Evolutionary conservation across 164 flowering plant species (phyloP).

Genomic region (Cinnamomum chago): DNA sequence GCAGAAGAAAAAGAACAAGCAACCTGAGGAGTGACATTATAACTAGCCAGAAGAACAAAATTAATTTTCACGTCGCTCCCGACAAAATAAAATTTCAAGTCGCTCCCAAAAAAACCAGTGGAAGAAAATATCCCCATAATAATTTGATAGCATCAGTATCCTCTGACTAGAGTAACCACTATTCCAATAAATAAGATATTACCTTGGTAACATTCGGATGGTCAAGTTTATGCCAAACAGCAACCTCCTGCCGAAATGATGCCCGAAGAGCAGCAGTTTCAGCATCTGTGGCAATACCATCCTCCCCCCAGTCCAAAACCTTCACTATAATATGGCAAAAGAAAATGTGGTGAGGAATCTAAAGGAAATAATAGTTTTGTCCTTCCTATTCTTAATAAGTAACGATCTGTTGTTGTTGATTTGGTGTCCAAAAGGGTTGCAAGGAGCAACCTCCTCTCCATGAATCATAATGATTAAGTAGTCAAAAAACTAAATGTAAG

Average conservation of each 20-base stretch:
- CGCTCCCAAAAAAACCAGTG: neutral
- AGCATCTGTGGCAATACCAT: slow-evolving; percentile 67
- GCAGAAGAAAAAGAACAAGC: neutral
- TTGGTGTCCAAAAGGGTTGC: neutral
- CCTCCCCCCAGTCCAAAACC: slow-evolving; percentile 96
- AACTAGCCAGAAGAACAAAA: neutral
- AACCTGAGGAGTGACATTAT: neutral
- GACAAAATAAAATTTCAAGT: neutral
- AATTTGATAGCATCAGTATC: neutral
- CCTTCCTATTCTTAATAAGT: too few relatives aligned
- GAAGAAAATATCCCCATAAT: neutral
- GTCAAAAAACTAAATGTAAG: neutral
- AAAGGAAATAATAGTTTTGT: neutral
- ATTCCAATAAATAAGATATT: neutral
- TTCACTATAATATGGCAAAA: slow-evolving; percentile 46
- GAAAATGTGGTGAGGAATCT: neutral
- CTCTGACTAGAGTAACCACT: neutral
- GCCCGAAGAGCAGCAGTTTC: slow-evolving; percentile 77
- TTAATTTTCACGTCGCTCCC: neutral
- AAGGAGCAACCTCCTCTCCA: neutral
- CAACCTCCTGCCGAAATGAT: slow-evolving; percentile 83
- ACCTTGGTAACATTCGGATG: slow-evolving; percentile 96
- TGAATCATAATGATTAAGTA: neutral
- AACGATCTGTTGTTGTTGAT: too few relatives aligned
- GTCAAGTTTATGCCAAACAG: slow-evolving; percentile 97